These are phyloP conservation scores for Staphylotrichum longicolle DNA, from an alignment of 495 filamentous ascomycete genomes.

Conservation along the genomic window DNA sequence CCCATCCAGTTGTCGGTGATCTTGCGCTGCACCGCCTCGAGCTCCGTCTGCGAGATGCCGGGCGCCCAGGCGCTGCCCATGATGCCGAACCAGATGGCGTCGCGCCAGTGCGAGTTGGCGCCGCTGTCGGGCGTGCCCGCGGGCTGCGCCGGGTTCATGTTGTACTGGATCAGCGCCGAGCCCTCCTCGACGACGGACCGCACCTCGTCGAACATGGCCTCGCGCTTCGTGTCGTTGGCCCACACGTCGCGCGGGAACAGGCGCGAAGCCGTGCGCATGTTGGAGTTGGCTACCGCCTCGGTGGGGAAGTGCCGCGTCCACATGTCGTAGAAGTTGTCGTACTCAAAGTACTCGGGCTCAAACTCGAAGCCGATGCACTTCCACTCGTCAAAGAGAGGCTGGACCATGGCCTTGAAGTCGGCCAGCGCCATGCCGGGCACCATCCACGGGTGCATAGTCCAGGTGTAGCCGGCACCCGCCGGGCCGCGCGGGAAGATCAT, in stretches of 20 bases:
- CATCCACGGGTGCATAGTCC: conserved; percentile 27
- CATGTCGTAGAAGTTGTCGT: conserved; percentile 25
- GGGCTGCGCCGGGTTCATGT: conserved; percentile 21
- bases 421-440: conserved; percentile 23
- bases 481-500: conserved; percentile 18
- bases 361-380: conserved; percentile 37
- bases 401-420: conserved; percentile 33
- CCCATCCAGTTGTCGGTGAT: conserved; percentile 34
- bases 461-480: conserved; percentile 16
- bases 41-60: conserved; percentile 8
- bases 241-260: conserved; percentile 37
- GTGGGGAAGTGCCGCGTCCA: conserved; percentile 24
- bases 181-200: conserved; percentile 24
- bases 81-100: conserved; percentile 21
- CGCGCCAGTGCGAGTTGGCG: conserved; percentile 31
- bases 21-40: conserved; percentile 14
- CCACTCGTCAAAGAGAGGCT: conserved; percentile 42
- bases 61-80: conserved; percentile 19
- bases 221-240: conserved; percentile 21
- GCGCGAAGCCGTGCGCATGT: conserved; percentile 40
- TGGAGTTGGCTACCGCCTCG: conserved; percentile 23
- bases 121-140: conserved; percentile 17
- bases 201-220: conserved; percentile 25
- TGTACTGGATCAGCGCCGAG: conserved; percentile 28
- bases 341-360: conserved; percentile 25